These are phyloP conservation scores for Gloeostereum incarnatum DNA, from an alignment of 768 basidiomycete species.

Conservation along the genomic window DNA sequence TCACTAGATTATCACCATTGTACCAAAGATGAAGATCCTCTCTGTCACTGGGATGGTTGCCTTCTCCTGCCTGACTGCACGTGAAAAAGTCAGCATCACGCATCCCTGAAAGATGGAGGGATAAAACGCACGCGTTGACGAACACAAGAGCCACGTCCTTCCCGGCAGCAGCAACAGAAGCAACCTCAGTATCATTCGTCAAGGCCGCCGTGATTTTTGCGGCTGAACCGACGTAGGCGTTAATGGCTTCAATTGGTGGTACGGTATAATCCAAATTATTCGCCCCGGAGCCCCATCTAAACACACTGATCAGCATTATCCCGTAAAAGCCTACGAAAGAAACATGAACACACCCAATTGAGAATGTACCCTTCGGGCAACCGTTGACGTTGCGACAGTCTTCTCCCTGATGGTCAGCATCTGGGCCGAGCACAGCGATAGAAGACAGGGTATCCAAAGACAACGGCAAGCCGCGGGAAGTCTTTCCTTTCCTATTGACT, in stretches of 20 bases:
- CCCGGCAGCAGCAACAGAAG: no score
- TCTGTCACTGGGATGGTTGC: slow-evolving; percentile 48
- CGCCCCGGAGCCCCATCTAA: slow-evolving; percentile 44
- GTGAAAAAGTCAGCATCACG: no score
- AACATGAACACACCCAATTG: slow-evolving; percentile 45
- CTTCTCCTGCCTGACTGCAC: slow-evolving; percentile 48
- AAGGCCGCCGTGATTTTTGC: slow-evolving; percentile 30
- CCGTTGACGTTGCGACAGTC: slow-evolving; percentile 40
- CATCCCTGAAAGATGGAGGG: no score
- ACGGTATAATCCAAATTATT: slow-evolving; percentile 35
- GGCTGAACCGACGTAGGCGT: slow-evolving; percentile 24
- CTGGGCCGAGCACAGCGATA: slow-evolving; percentile 51
- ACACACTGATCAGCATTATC: no score
- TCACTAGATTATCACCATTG: slow-evolving; percentile 37
- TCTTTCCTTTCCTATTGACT: slow-evolving; percentile 23
- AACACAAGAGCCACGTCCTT: slow-evolving; percentile 54
- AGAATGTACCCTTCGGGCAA: slow-evolving; percentile 50
- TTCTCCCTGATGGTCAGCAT: slow-evolving; percentile 40
- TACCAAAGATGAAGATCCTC: slow-evolving; percentile 53
- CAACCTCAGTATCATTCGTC: slow-evolving; percentile 31
- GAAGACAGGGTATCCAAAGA: slow-evolving; percentile 41
- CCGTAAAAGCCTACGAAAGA: no score
- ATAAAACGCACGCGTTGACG: slow-evolving; percentile 37
- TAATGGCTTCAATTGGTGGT: slow-evolving; percentile 36
- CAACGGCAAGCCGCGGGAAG: slow-evolving; percentile 30